These are phyloP conservation scores for Juncus inflexus DNA, from an alignment of 176 grass and related monocot genomes.

Conservation along the genomic window DNA sequence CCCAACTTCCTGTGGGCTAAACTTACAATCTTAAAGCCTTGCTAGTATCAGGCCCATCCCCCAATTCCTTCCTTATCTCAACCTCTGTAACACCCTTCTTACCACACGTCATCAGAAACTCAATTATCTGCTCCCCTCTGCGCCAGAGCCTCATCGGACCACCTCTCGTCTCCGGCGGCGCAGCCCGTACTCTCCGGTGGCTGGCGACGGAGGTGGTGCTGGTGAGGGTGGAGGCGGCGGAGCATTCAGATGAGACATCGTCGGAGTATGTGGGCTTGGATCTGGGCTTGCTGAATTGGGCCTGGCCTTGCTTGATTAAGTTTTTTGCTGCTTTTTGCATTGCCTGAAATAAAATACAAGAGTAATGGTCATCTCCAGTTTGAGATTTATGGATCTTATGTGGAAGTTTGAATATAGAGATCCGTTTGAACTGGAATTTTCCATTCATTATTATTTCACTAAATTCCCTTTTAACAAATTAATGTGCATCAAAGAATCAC, in stretches of 20 bases:
- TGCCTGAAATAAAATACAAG: constrained; percentile 5
- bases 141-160: constrained; percentile 19
- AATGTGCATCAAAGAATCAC: no score
- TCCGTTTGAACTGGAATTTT: no score
- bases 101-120: constrained; percentile 3
- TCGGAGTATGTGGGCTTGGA: neutral
- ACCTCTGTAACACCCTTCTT: constrained; percentile 5
- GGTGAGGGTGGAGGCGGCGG: constrained; percentile 5
- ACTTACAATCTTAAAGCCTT: constrained; percentile 29
- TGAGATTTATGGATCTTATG: neutral
- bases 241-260: neutral
- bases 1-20: neutral
- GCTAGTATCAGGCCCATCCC: constrained; percentile 24
- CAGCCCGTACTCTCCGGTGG: neutral
- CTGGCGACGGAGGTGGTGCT: neutral
- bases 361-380: constrained; percentile 2
- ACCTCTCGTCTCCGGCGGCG: neutral
- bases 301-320: neutral
- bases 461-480: no score
- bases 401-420: no score
- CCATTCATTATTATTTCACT: no score
- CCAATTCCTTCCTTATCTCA: constrained; percentile 22
- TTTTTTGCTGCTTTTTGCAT: constrained; percentile 9
- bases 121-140: constrained; percentile 14
- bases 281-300: neutral